phyloP scores from a whole-genome alignment of 495 filamentous ascomycete species.

The Hypoxylon subgilvum region DNA sequence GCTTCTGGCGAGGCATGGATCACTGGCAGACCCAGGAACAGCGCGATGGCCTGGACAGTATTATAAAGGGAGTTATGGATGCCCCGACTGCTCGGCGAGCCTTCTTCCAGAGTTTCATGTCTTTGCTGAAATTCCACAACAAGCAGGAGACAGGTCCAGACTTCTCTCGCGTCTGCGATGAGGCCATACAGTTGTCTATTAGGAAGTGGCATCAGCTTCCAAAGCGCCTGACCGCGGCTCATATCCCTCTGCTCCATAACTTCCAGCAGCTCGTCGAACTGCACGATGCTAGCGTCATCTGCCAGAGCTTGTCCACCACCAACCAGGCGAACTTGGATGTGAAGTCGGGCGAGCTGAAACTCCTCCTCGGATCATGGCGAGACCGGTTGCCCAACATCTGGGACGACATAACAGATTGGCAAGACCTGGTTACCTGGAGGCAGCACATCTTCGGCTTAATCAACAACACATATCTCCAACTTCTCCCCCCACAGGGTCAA shows the following conservation, averaged over 20 bases:
- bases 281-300: constrained; percentile 96
- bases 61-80: constrained; percentile 96
- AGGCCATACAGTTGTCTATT: constrained; percentile 94
- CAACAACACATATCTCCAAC: constrained; percentile 86
- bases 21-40: constrained; percentile 86
- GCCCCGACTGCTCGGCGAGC: constrained; percentile 89
- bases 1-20: constrained; percentile 91
- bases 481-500: constrained; percentile 80
- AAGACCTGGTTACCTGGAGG: constrained; percentile 97
- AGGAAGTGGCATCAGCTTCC: constrained; percentile 98
- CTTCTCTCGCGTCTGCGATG: constrained; percentile 88
- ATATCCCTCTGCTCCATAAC: constrained; percentile 92
- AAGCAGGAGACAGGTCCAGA: constrained; percentile 81
- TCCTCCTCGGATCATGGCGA: constrained; percentile 92
- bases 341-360: constrained; percentile 94
- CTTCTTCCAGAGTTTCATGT: constrained; percentile 99
- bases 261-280: constrained; percentile 99
- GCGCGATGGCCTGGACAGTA: constrained; percentile 83
- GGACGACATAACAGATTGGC: constrained; percentile 99
- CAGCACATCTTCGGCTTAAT: constrained; percentile 99
- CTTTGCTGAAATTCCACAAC: constrained; percentile 86
- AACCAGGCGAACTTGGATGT: constrained; percentile 84
- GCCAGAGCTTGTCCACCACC: constrained; percentile 82
- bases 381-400: constrained; percentile 95
- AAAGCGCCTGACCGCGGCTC: constrained; percentile 88